phyloP scores from a whole-genome alignment of 169 alveolate genomes.

The Babesia bigemina region DNA sequence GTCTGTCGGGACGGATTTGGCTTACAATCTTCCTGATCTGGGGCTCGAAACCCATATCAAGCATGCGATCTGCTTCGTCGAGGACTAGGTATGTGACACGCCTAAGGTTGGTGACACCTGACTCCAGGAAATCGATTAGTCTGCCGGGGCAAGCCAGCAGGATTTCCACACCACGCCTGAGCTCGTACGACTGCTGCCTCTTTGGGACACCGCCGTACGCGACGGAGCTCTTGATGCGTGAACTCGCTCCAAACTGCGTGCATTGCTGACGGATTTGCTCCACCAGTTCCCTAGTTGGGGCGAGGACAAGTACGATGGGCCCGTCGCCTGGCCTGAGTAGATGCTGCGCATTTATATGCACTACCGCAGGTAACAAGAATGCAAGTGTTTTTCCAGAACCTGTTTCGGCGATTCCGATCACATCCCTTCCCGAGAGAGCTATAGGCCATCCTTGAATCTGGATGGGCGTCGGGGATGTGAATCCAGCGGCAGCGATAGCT shows the following conservation, averaged over 20 bases:
- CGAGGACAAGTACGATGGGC: conserved; percentile 96
- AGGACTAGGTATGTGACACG: conserved; percentile 96
- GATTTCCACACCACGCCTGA: conserved; percentile 94
- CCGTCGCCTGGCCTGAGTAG: conserved; percentile 92
- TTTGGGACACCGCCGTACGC: conserved; percentile 97
- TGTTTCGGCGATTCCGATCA: conserved; percentile 98
- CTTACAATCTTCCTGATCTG: conserved; percentile 92
- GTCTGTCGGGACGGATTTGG: conserved; percentile 90
- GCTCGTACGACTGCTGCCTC: conserved; percentile 82
- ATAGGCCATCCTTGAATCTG: conserved; percentile 97
- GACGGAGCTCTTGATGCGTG: conserved; percentile 84
- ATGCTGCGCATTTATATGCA: conserved; percentile 91
- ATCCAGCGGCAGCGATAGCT: conserved; percentile 83
- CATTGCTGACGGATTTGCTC: conserved; percentile 94
- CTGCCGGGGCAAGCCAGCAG: conserved; percentile 96
- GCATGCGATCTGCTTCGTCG: conserved; percentile 99
- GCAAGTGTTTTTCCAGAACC: conserved; percentile 99
- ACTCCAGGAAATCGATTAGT: conserved; percentile 93
- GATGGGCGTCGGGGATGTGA: conserved; percentile 93
- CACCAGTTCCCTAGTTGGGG: conserved; percentile 99
- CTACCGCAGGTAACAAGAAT: conserved; percentile 94
- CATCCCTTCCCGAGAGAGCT: conserved; percentile 92
- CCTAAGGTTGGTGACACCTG: conserved; percentile 88
- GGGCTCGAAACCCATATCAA: conserved; percentile 99
- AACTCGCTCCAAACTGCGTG: conserved; percentile 84